phyloP scores from a whole-genome alignment of 768 basidiomycete species.

The Collybia mongolica region DNA sequence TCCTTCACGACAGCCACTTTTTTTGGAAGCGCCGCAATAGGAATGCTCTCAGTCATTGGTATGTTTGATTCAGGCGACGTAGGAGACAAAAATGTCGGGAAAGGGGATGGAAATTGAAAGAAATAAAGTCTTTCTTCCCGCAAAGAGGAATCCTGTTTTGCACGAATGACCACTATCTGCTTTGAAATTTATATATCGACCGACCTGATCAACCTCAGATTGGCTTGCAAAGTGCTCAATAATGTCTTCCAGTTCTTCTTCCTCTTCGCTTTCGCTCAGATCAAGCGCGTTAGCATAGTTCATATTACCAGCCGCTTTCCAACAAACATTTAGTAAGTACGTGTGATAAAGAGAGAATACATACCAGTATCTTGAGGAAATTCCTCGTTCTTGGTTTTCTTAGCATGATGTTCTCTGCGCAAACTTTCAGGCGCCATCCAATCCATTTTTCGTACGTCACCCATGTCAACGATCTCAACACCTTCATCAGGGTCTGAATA shows the following conservation, averaged over 20 bases:
- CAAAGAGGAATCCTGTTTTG: conserved; percentile 38
- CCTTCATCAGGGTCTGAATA: conserved; percentile 90
- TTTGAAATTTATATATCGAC: neutral
- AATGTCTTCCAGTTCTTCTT: conserved; percentile 77
- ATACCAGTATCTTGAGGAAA: conserved; percentile 23
- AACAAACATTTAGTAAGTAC: conserved; percentile 1
- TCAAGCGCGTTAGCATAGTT: conserved; percentile 62
- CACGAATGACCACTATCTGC: neutral
- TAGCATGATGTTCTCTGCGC: conserved; percentile 41
- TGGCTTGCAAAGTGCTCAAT: conserved; percentile 63
- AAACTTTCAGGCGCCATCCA: conserved; percentile 87
- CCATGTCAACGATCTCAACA: conserved; percentile 85
- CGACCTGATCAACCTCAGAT: conserved; percentile 38
- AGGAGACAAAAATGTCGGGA: conserved; percentile 63
- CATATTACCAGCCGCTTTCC: conserved; percentile 27
- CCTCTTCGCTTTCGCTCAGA: conserved; percentile 75
- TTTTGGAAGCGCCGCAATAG: conserved; percentile 25
- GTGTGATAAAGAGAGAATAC: conserved; percentile 3
- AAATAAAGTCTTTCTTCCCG: conserved; percentile 76
- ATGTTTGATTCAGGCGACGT: conserved; percentile 26
- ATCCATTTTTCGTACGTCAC: conserved; percentile 73
- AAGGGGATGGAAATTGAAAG: conserved; percentile 88
- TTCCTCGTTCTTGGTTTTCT: conserved; percentile 49
- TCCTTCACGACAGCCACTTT: conserved; percentile 68
- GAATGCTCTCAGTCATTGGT: conserved; percentile 27